Conservation (phyloP, 2,329 filamentous ascomycete species). For the Pseudogymnoascus sp. region DNA sequence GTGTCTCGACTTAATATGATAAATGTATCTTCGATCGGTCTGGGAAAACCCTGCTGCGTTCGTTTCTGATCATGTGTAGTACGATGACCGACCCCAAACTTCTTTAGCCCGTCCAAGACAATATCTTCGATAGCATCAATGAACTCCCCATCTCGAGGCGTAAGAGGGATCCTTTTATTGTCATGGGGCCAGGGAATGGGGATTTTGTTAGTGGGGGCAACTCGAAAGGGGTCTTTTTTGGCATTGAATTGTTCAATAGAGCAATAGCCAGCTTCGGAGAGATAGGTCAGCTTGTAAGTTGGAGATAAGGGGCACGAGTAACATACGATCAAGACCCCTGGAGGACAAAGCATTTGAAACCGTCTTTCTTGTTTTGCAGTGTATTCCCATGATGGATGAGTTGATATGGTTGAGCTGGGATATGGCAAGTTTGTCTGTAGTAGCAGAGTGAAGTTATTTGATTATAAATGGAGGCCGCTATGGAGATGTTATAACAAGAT, state of each 20-base stretch:
- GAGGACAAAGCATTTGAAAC: neutral
- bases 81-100: neutral
- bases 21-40: neutral
- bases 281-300: neutral
- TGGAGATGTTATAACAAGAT: neutral
- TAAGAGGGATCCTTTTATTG: neutral
- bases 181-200: neutral
- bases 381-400: neutral
- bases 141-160: neutral
- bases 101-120: neutral
- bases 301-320: neutral
- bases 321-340: neutral
- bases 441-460: neutral
- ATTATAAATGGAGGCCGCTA: neutral
- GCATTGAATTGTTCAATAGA: neutral
- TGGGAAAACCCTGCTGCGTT: neutral
- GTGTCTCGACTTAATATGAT: neutral
- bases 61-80: neutral
- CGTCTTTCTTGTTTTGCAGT: neutral
- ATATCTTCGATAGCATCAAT: neutral
- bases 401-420: neutral
- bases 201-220: neutral
- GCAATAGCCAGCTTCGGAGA: neutral
- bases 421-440: neutral
- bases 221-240: neutral